phyloP scores from a whole-genome alignment of 768 basidiomycete species.

The Pleurotus ostreatus region DNA sequence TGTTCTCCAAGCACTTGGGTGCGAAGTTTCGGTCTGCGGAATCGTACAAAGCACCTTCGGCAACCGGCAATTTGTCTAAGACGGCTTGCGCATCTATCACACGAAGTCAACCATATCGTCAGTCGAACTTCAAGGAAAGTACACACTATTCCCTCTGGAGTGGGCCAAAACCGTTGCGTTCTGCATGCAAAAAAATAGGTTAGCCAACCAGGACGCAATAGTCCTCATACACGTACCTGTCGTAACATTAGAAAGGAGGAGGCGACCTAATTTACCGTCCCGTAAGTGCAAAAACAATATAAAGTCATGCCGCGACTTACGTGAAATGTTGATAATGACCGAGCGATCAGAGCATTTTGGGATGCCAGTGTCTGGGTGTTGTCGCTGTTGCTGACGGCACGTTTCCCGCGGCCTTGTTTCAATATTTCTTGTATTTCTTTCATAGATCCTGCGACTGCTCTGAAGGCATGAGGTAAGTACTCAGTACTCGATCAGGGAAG shows the following conservation, averaged over 20 bases:
- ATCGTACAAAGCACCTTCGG: background rate
- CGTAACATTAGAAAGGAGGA: background rate
- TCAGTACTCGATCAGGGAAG: too few species aligned
- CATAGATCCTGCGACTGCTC: background rate
- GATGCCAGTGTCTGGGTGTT: background rate
- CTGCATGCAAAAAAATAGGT: too few species aligned
- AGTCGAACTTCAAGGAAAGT: too few species aligned
- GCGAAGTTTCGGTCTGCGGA: background rate
- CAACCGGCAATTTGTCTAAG: background rate
- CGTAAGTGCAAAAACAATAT: background rate
- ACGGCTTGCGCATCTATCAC: background rate
- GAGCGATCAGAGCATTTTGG: background rate
- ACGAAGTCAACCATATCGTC: too few species aligned
- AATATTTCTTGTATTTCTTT: background rate
- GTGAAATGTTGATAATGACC: background rate
- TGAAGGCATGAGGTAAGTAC: background rate
- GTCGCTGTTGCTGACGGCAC: background rate
- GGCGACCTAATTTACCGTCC: background rate
- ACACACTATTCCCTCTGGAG: too few species aligned
- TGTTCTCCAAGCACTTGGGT: background rate
- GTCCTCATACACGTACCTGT: background rate
- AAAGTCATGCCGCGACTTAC: background rate
- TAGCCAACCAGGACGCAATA: too few species aligned
- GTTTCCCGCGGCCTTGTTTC: background rate
- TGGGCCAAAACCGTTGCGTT: too few species aligned